phyloP scores from a whole-genome alignment of 106 monocot species.

The Dioscorea alata region DNA sequence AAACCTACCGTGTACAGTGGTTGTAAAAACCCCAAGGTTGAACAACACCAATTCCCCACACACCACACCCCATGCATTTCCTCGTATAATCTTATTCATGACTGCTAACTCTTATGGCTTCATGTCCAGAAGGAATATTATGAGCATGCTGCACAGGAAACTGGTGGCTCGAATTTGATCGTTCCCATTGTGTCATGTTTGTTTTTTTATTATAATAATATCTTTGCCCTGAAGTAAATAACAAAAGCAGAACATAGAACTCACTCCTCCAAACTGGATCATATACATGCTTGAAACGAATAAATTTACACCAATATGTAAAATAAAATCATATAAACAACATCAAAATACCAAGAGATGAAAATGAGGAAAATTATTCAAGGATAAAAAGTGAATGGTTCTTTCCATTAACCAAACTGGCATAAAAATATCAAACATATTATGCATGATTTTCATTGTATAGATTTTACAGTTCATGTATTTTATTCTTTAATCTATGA shows the following conservation, averaged over 20 bases:
- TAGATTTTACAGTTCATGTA: no score
- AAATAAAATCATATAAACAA: no score
- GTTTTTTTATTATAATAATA: constrained; percentile 83
- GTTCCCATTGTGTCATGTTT: constrained; percentile 77
- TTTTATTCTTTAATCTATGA: no score
- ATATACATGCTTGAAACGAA: no score
- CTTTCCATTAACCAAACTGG: no score
- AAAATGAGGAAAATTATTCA: no score
- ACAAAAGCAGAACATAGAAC: background rate
- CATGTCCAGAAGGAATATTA: constrained; percentile 4
- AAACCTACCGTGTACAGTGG: constrained; percentile 84
- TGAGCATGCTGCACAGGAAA: constrained; percentile 12
- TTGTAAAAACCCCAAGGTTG: constrained; percentile 91
- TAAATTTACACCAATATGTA: no score
- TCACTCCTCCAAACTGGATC: no score
- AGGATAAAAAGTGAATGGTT: no score
- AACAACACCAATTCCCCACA: constrained; percentile 92
- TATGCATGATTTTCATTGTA: no score
- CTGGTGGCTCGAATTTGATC: constrained; percentile 28
- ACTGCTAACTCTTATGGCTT: constrained; percentile 18
- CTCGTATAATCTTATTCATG: constrained; percentile 30
- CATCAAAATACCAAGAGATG: no score
- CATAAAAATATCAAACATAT: no score
- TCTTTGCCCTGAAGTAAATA: constrained; percentile 35
- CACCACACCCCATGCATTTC: constrained; percentile 89